These are phyloP conservation scores for Amauroascus verrucosus DNA, from an alignment of 2,329 filamentous ascomycete genomes.

Conservation along the genomic window DNA sequence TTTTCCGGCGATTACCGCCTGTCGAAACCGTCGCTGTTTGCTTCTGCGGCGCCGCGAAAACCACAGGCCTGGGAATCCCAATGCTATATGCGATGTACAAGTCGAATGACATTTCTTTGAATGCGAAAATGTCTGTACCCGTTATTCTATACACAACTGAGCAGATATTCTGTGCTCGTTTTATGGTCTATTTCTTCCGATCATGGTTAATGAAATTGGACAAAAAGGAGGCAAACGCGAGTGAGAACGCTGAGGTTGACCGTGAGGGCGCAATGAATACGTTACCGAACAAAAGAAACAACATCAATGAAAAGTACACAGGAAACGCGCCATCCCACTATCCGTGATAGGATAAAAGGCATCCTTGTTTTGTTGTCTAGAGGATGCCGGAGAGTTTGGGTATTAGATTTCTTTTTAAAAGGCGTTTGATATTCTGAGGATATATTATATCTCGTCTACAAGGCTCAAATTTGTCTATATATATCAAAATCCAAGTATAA, in stretches of 20 bases:
- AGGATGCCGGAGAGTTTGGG: no score
- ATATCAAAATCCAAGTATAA: no score
- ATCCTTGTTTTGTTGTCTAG: no score
- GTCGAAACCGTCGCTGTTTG: slow-evolving; percentile 60
- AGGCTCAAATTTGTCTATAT: no score
- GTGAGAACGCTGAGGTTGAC: not conserved
- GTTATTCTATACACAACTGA: slow-evolving; percentile 33
- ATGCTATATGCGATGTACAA: slow-evolving; percentile 55
- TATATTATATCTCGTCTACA: no score
- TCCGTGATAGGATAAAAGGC: not conserved
- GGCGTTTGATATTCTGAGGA: no score
- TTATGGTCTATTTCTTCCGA: slow-evolving; percentile 30
- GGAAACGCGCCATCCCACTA: not conserved
- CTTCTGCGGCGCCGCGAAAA: slow-evolving; percentile 65
- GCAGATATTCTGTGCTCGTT: slow-evolving; percentile 32
- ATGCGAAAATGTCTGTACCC: slow-evolving; percentile 31
- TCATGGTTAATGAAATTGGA: slow-evolving; percentile 23
- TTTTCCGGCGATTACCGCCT: slow-evolving; percentile 38
- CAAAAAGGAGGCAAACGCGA: slow-evolving; percentile 13
- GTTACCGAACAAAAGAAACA: not conserved
- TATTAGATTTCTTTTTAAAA: no score
- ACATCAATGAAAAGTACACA: not conserved
- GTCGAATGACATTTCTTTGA: slow-evolving; percentile 26
- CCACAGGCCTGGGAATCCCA: slow-evolving; percentile 59
- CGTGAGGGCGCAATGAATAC: not conserved